Base-by-base conservation (phyloP, 108 stramenopile species). In the Nannochloropsis salina region DNA sequence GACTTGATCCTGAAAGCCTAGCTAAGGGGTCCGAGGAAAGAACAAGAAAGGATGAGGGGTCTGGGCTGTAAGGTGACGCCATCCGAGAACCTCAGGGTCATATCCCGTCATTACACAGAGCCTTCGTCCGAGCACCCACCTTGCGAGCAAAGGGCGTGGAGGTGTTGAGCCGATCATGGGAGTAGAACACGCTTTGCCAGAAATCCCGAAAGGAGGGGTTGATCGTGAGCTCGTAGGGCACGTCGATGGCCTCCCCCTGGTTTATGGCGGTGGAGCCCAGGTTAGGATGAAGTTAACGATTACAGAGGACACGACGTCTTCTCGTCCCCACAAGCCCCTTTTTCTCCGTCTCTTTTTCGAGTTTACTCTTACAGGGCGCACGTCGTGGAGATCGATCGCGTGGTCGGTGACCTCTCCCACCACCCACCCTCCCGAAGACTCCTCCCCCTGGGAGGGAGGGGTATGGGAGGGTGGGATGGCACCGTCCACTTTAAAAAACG, bases 1-100 rank as follows among this genome's bases (percentile, higher is more conserved):
- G 9, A 94, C 93, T 84, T 93, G 88, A 88, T 96, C 94, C 90
- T 96, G 94, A 11, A 96, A 91, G 22, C 94, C 94, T 43, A 96
- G 86, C 6, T 86, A 86, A 9, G n/a, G n/a, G n/a, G n/a, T n/a
- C 11, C 40, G 81, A 15, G 20, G n/a, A 4, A 74, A 2, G 61
- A 74, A n/a, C 61, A 4, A 20, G 61, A 74, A 4, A 74, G 5
- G 5, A 74, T 5, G n/a, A 74, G 61, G 61, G n/a, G 61, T n/a
- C n/a, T n/a, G n/a, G n/a, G n/a, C n/a, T n/a, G n/a, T n/a, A 31
- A 31, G 31, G 31, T 31, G 31, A 31, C 31, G 31, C 31, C 31
- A 31, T 31, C 31, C 31, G 31, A 31, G 31, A 31, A 31, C 31
- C 31, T 31, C 31, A 31, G 31, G 31, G 31, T 31, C 31, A 31